Evolutionary conservation across 2,329 filamentous ascomycete genomes (phyloP).

Genomic region (Coniochaeta sp.): DNA sequence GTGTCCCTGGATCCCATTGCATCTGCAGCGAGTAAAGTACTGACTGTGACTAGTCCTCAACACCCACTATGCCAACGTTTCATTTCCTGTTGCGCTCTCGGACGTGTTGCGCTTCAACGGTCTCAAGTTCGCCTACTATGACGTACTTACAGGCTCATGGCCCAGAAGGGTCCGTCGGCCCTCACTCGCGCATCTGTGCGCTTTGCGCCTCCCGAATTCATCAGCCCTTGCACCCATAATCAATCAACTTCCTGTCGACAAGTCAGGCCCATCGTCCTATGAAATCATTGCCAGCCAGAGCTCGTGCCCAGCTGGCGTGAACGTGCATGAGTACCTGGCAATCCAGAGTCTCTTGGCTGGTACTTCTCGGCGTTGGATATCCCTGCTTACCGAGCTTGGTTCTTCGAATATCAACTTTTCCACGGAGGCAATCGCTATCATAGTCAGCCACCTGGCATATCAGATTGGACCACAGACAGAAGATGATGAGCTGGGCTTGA

Average conservation of each 20-base stretch:
- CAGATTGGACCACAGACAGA: slow-evolving; percentile 43
- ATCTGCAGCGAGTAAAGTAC: neutral
- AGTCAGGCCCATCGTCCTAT: slow-evolving; percentile 43
- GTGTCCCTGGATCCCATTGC: neutral
- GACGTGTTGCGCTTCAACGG: slow-evolving; percentile 38
- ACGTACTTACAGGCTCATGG: slow-evolving; percentile 30
- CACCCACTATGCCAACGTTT: slow-evolving; percentile 38
- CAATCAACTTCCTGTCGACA: slow-evolving; percentile 19
- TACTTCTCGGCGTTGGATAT: slow-evolving; percentile 36
- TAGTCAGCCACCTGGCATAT: slow-evolving; percentile 44
- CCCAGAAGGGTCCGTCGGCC: slow-evolving; percentile 17
- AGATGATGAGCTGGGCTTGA: slow-evolving; percentile 28
- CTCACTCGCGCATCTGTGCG: slow-evolving; percentile 38
- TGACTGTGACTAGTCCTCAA: slow-evolving; percentile 15
- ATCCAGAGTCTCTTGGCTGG: slow-evolving; percentile 41
- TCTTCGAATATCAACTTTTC: slow-evolving; percentile 53
- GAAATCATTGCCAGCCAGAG: slow-evolving; percentile 41
- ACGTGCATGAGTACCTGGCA: slow-evolving; percentile 44
- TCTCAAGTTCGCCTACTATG: slow-evolving; percentile 39
- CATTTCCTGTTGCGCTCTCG: slow-evolving; percentile 30
- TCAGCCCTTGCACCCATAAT: slow-evolving; percentile 6
- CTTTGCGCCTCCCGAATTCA: slow-evolving; percentile 29
- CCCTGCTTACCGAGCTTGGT: slow-evolving; percentile 23
- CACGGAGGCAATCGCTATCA: slow-evolving; percentile 35
- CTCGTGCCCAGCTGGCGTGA: slow-evolving; percentile 36